These are phyloP conservation scores for Stephania cephalantha DNA, from an alignment of 164 flowering plant species.

Conservation along the genomic window DNA sequence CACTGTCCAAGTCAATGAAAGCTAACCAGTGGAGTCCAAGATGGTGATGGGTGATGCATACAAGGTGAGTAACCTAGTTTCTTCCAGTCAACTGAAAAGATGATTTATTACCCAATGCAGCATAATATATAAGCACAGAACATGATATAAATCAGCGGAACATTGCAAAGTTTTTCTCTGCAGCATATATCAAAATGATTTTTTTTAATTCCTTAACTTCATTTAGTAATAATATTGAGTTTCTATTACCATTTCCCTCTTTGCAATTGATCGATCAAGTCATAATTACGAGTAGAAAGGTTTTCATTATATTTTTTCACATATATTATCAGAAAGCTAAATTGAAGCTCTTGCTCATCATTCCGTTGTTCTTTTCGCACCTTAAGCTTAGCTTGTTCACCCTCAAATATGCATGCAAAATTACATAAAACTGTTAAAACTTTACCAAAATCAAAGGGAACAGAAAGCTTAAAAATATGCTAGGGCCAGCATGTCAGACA, in stretches of 20 bases:
- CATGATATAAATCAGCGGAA: background rate
- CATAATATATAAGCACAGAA: background rate
- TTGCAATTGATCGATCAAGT: background rate
- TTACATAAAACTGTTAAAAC: background rate
- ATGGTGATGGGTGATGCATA: background rate
- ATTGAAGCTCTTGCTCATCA: background rate
- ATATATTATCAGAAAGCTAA: background rate
- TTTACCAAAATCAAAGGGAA: background rate
- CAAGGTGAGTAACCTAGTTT: background rate
- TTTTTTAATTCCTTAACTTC: background rate
- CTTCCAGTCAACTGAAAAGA: background rate
- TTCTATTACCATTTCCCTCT: background rate
- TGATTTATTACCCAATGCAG: background rate
- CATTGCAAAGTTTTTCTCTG: background rate
- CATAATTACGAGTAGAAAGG: background rate
- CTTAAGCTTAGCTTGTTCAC: background rate
- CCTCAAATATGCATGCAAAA: background rate
- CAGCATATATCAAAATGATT: background rate
- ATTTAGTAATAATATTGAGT: background rate
- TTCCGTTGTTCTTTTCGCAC: background rate
- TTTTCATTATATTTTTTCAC: no score
- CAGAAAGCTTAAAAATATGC: background rate
- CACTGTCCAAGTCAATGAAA: no score
- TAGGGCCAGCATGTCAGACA: background rate
- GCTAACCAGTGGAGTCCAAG: no score